Evolutionary conservation across 1,284 basidiomycete genomes (phyloP).

Genomic region (Thecaphora thlaspeos): DNA sequence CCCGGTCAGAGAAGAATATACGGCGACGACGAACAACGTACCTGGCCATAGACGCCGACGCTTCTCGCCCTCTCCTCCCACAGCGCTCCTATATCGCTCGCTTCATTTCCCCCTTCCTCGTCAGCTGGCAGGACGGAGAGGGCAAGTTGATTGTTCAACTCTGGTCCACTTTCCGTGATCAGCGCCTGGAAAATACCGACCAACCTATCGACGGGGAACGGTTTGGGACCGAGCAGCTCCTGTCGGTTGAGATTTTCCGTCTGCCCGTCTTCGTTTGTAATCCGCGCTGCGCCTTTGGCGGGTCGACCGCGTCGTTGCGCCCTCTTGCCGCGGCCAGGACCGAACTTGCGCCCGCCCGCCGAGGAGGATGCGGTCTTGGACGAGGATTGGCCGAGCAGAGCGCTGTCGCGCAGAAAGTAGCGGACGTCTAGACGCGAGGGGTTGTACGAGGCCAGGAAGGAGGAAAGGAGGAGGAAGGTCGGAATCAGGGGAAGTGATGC

Average conservation of each 20-base stretch:
- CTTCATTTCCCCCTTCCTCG: no score
- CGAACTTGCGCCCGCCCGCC: conserved; percentile 2
- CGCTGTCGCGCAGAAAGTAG: conserved; percentile 46
- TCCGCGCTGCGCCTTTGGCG: conserved; percentile 2
- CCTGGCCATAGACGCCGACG: conserved; percentile 12
- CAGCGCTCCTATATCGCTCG: background rate
- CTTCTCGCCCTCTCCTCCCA: conserved; percentile 26
- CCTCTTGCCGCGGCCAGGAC: conserved; percentile 13
- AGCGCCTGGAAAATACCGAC: conserved; percentile 79
- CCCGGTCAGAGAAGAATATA: no score
- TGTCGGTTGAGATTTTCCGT: conserved; percentile 64
- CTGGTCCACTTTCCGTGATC: conserved; percentile 75
- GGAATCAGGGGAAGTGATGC: conserved; percentile 31
- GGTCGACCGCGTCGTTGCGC: conserved; percentile 13
- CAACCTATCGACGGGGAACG: conserved; percentile 79
- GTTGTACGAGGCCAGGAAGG: conserved; percentile 83
- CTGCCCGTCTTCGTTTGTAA: conserved; percentile 24
- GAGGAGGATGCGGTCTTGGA: conserved; percentile 12
- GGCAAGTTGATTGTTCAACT: background rate
- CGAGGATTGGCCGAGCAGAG: conserved; percentile 21
- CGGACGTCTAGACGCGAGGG: conserved; percentile 73
- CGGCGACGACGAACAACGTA: no score
- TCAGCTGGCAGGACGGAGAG: background rate
- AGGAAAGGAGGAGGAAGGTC: conserved; percentile 76
- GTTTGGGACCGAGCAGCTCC: conserved; percentile 73